These are phyloP conservation scores for Trichoderma sp. DNA, from an alignment of 2,329 filamentous ascomycete genomes.

Conservation along the genomic window DNA sequence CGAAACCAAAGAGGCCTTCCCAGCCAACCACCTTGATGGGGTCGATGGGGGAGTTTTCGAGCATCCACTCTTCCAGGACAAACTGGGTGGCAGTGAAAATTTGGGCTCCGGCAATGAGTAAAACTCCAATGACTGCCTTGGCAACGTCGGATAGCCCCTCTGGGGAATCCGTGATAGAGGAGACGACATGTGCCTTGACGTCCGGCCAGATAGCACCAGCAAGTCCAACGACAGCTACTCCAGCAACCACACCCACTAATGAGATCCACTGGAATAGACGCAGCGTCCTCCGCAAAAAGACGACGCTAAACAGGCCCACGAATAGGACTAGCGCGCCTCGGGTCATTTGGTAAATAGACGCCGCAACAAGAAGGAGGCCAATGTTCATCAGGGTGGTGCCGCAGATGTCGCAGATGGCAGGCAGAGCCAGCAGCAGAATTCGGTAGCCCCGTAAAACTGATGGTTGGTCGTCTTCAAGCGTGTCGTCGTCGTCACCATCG, in stretches of 20 bases:
- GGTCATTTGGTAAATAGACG: constrained; percentile 99
- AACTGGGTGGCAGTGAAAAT: constrained; percentile 98
- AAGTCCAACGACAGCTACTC: constrained; percentile 86
- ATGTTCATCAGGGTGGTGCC: constrained; percentile 98
- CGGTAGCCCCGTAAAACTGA: constrained; percentile 70
- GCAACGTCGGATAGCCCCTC: constrained; percentile 41
- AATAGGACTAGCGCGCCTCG: constrained; percentile 92
- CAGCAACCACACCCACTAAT: constrained; percentile 80
- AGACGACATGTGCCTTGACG: constrained; percentile 48
- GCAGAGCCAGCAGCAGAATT: constrained; percentile 75
- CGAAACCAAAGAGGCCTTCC: constrained; percentile 92
- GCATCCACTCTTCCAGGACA: constrained; percentile 90
- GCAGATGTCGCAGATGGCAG: constrained; percentile 89
- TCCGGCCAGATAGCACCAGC: constrained; percentile 81
- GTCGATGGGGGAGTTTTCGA: constrained; percentile 65
- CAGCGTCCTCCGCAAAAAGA: constrained; percentile 80
- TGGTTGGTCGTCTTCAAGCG: constrained; percentile 36
- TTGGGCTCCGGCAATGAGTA: constrained; percentile 90
- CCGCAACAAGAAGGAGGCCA: constrained; percentile 87
- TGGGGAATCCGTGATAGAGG: constrained; percentile 40
- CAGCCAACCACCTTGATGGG: constrained; percentile 92
- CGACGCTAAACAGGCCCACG: constrained; percentile 90
- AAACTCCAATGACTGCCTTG: constrained; percentile 75
- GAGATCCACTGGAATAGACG: constrained; percentile 91
- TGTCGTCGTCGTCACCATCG: constrained; percentile 29